phyloP scores from a whole-genome alignment of 2,329 filamentous ascomycete species.

The Exophiala bonariae region DNA sequence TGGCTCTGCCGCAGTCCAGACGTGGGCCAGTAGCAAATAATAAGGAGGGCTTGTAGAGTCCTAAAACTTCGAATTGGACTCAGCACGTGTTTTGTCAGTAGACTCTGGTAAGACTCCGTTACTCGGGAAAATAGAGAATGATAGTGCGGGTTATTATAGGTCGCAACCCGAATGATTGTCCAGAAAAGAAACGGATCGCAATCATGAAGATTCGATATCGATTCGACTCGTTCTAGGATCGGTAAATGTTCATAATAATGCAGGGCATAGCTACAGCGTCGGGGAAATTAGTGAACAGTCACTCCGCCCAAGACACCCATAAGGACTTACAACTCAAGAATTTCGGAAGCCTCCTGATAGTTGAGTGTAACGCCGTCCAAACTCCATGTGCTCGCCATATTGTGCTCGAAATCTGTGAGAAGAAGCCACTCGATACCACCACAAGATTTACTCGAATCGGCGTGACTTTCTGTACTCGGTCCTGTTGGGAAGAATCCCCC shows the following conservation, averaged over 20 bases:
- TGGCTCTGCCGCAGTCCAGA: constrained; percentile 4
- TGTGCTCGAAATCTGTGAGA: constrained; percentile 2
- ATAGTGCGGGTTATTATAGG: constrained; percentile 3
- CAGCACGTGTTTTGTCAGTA: constrained; percentile 1
- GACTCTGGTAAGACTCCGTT: constrained; percentile 2
- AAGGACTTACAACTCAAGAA: constrained; percentile 8
- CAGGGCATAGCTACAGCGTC: constrained; percentile 7
- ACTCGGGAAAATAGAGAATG: constrained; percentile 3
- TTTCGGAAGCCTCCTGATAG: constrained; percentile 7
- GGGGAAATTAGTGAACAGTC: not conserved
- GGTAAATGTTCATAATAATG: constrained; percentile 9
- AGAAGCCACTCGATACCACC: constrained; percentile 4
- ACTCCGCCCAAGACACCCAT: not conserved
- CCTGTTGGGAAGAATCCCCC: not conserved
- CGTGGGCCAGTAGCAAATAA: constrained; percentile 11
- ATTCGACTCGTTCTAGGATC: constrained; percentile 7
- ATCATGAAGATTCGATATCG: constrained; percentile 6
- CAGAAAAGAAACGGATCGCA: constrained; percentile 9
- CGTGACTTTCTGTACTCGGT: not conserved
- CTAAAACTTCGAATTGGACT: constrained; percentile 5
- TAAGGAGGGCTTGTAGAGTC: constrained; percentile 9
- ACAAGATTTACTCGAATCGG: not conserved
- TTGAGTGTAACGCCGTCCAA: constrained; percentile 5
- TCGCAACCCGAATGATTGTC: constrained; percentile 5
- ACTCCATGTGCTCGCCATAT: constrained; percentile 3